Percentiles rank a stretch among this genome's conserved stretches.
These are phyloP conservation scores for Talaromyces thailandensis DNA, from an alignment of 495 filamentous ascomycete genomes.

Conservation along the genomic window DNA sequence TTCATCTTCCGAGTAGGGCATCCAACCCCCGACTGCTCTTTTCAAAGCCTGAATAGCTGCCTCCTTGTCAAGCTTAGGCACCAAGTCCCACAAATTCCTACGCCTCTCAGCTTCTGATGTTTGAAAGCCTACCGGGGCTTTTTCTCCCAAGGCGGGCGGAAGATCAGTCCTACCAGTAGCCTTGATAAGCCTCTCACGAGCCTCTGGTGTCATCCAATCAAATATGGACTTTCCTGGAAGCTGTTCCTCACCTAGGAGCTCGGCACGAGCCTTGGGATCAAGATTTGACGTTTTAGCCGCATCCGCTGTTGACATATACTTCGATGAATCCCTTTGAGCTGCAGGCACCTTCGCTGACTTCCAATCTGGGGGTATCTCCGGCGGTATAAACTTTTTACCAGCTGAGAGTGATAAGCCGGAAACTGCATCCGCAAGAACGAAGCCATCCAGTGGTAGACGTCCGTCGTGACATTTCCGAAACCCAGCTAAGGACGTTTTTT, in stretches of 20 bases:
- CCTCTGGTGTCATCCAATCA: conserved; percentile 78
- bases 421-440: conserved; percentile 61
- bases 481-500: conserved; percentile 52
- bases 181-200: conserved; percentile 66
- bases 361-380: conserved; percentile 70
- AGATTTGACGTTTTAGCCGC: conserved; percentile 67
- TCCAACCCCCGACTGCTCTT: conserved; percentile 63
- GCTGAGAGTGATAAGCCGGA: conserved; percentile 39
- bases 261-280: conserved; percentile 70
- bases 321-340: conserved; percentile 19
- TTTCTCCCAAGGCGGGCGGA: conserved; percentile 68
- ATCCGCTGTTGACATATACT: conserved; percentile 62
- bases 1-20: conserved; percentile 80
- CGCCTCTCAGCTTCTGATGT: conserved; percentile 48
- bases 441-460: conserved; percentile 76
- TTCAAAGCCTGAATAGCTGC: conserved; percentile 67
- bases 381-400: conserved; percentile 62
- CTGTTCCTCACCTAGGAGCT: conserved; percentile 70
- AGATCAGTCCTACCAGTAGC: conserved; percentile 69
- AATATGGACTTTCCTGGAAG: conserved; percentile 93
- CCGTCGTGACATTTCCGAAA: conserved; percentile 84
- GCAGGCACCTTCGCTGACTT: conserved; percentile 50
- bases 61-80: conserved; percentile 67
- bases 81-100: conserved; percentile 50
- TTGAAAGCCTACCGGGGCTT: conserved; percentile 52